Evolutionary conservation across 2,329 filamentous ascomycete genomes (phyloP), one percentile per base, ranked within the genome.

Genomic region (Verruconis gallopava): DNA sequence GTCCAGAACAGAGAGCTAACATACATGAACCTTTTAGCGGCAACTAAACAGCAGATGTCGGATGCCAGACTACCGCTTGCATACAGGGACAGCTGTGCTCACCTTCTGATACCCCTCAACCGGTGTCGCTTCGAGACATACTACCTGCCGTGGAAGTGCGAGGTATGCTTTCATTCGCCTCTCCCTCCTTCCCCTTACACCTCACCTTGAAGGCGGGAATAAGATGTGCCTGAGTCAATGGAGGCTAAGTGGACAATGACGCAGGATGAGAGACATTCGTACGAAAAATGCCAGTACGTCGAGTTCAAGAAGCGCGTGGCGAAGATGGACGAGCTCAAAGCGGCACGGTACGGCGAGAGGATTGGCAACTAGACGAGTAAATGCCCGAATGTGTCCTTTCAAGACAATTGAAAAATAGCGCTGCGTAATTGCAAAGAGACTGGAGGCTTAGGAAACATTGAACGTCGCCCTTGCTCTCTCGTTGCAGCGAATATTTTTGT

Each of bases 251-350:
- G 25, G 25, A 30, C 25, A 9, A n/a, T n/a, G 25, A n/a, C 6
- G 46, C 59, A 96, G 91, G 79, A 86, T 63, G 91, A 98, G 72
- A 75, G 91, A 70, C 91, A 98, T 68, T 81, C 79, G 58, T 98
- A 98, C 72, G 91, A 98, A 63, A 96, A 96, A 65, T 98, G 91
- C 76, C 91, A 98, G 60, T 98, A 98, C 66, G 83, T 83, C 50
- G 91, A 96, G 63, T 98, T 98, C 73, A 94, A 94, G 78, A 85
- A 89, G 74, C 79, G 91, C 45, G 91, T 98, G 50, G 85, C 82
- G 58, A 96, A 94, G 79, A 98, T 98, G 91, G 79, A 96, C 56
- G 88, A 98, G 71, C 67, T 98, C 58, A 76, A 86, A 59, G 88
- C 77, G 51, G 78, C 83, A 14, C 6, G 25, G 15, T 9, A 20